A percentile compares a stretch with the other conserved stretches of the same genome.
These are phyloP conservation scores for Coniophora puteana DNA, from an alignment of 1,284 basidiomycete species.

Conservation along the genomic window DNA sequence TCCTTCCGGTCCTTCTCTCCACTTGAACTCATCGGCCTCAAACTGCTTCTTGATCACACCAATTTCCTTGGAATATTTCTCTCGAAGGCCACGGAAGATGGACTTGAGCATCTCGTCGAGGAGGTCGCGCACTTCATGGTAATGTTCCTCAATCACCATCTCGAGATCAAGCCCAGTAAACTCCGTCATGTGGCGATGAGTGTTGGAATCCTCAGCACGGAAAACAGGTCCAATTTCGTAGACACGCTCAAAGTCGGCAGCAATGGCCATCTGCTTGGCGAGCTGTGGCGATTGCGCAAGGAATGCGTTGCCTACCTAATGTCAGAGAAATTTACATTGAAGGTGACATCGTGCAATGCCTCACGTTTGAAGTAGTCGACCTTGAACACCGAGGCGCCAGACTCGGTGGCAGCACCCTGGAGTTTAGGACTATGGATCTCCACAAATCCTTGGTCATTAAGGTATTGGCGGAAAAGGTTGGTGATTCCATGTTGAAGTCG, in stretches of 20 bases:
- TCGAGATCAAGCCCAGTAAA: constrained; percentile 99
- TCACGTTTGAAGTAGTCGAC: constrained; percentile 96
- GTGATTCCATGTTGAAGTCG: constrained; percentile 87
- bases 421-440: constrained; percentile 99
- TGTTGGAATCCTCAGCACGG: constrained; percentile 98
- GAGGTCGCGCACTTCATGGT: constrained; percentile 91
- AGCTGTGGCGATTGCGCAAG: constrained; percentile 97
- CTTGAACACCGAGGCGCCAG: constrained; percentile 96
- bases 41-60: constrained; percentile 82
- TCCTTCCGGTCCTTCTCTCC: constrained; percentile 77
- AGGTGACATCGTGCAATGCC: constrained; percentile 12
- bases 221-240: constrained; percentile 98
- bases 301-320: constrained; percentile 71
- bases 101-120: constrained; percentile 81
- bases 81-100: constrained; percentile 81
- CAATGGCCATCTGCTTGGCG: constrained; percentile 99
- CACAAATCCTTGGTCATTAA: constrained; percentile 75
- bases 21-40: constrained; percentile 89
- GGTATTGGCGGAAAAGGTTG: constrained; percentile 84
- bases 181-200: constrained; percentile 97
- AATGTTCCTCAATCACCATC: constrained; percentile 98
- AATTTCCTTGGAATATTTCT: constrained; percentile 80
- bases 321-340: neutral
- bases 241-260: constrained; percentile 96
- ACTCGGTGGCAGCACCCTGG: constrained; percentile 96